Evolutionary conservation across 257 asterid genomes (phyloP).

Genomic region (Coffea canephora): DNA sequence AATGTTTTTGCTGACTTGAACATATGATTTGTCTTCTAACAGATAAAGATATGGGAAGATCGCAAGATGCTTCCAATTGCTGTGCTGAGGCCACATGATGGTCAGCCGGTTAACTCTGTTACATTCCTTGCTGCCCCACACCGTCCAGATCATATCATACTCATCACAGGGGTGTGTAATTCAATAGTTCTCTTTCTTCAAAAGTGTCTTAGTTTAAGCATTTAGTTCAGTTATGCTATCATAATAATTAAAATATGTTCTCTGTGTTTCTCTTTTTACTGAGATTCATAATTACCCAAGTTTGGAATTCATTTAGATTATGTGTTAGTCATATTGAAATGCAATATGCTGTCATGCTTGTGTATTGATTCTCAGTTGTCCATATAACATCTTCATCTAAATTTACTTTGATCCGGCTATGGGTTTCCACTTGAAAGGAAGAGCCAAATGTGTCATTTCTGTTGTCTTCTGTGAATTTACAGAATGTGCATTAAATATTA

Average conservation of each 20-base stretch:
- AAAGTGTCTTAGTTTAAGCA: background rate
- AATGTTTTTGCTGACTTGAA: conserved; percentile 1
- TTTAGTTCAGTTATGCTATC: background rate
- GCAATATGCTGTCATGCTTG: too few species aligned
- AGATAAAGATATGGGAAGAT: conserved; percentile 98
- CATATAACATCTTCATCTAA: background rate
- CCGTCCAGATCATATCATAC: conserved; percentile 89
- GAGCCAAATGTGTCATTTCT: too few species aligned
- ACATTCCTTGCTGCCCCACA: conserved; percentile 89
- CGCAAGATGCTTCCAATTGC: conserved; percentile 79
- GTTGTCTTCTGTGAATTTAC: background rate
- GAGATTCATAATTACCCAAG: background rate
- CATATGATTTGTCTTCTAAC: conserved; percentile 24
- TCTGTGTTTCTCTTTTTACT: background rate
- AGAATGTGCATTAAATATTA: background rate
- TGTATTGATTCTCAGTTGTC: background rate
- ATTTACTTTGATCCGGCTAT: background rate
- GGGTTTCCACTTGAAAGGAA: conserved; percentile 1
- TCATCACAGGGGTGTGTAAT: conserved; percentile 84
- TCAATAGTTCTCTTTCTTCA: background rate
- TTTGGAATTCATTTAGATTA: too few species aligned
- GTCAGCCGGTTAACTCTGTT: conserved; percentile 93
- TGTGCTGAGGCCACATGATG: conserved; percentile 87
- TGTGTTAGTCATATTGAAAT: too few species aligned
- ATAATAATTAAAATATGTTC: background rate